phyloP scores from a whole-genome alignment of 2,329 filamentous ascomycete genomes.

The Diplodia intermedia region DNA sequence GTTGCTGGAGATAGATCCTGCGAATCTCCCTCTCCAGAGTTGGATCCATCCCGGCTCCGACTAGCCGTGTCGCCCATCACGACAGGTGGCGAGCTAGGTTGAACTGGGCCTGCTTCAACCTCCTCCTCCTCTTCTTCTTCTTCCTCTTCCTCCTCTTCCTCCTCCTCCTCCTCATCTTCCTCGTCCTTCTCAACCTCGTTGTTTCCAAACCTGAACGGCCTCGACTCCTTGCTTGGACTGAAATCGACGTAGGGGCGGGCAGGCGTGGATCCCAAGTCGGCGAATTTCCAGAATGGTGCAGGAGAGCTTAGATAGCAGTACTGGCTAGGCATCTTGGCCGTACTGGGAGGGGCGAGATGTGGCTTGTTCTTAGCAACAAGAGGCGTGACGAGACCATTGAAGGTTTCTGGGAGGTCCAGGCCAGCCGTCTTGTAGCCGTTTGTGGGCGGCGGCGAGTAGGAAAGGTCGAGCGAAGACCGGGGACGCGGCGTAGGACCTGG shows the following conservation, averaged over 20 bases:
- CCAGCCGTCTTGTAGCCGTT: constrained; percentile 29
- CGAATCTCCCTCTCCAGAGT: constrained; percentile 30
- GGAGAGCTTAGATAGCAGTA: constrained; percentile 87
- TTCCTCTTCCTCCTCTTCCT: constrained; percentile 40
- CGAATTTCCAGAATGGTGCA: constrained; percentile 88
- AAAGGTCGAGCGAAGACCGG: constrained; percentile 24
- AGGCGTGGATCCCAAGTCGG: constrained; percentile 77
- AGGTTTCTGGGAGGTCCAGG: constrained; percentile 33
- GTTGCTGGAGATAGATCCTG: constrained; percentile 29
- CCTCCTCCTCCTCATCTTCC: constrained; percentile 40
- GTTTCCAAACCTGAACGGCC: constrained; percentile 30
- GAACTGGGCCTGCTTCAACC: constrained; percentile 40
- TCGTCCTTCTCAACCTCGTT: constrained; percentile 36
- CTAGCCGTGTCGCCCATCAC: constrained; percentile 45
- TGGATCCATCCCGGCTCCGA: constrained; percentile 28
- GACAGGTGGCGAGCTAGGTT: constrained; percentile 47
- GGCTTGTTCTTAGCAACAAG: constrained; percentile 76
- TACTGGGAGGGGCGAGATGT: constrained; percentile 78
- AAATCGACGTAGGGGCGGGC: constrained; percentile 52
- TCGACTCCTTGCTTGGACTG: constrained; percentile 47
- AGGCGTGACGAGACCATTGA: constrained; percentile 63
- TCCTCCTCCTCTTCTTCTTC: constrained; percentile 41
- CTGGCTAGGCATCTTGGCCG: constrained; percentile 79
- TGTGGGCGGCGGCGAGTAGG: constrained; percentile 27
- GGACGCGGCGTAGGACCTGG: constrained; percentile 23